Conservation (phyloP, 176 grass and related monocot species). For the Hyparrhenia diplandra region DNA sequence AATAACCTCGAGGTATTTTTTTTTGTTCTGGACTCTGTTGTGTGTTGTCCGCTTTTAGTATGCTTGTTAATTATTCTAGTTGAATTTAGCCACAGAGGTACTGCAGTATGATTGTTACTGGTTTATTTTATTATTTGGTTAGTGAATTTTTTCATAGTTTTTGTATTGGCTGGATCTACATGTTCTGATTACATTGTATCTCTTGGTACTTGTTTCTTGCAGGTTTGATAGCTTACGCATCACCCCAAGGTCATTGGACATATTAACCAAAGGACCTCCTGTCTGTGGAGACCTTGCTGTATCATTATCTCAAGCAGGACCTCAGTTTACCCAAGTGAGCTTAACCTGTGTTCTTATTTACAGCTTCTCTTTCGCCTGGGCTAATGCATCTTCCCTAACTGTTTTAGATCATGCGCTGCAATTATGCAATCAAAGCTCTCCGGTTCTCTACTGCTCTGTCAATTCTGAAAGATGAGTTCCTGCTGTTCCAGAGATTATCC, state of each 20-base stretch:
- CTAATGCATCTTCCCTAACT: slow-evolving; percentile 32
- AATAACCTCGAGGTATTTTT: slow-evolving; percentile 86
- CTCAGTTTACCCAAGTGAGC: slow-evolving; percentile 94
- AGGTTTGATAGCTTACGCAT: slow-evolving; percentile 95
- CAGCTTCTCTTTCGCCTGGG: slow-evolving; percentile 4
- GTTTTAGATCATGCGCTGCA: slow-evolving; percentile 75
- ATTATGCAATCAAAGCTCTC: slow-evolving; percentile 96
- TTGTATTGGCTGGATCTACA: slow-evolving; percentile 12
- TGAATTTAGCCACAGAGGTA: background rate
- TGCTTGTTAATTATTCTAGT: slow-evolving; percentile 13
- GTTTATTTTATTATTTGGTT: background rate
- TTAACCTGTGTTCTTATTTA: slow-evolving; percentile 6
- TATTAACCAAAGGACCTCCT: slow-evolving; percentile 86
- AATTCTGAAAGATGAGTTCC: slow-evolving; percentile 94
- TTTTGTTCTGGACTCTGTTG: slow-evolving; percentile 13
- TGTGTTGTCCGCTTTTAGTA: slow-evolving; percentile 4
- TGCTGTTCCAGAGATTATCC: slow-evolving; percentile 99
- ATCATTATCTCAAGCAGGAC: slow-evolving; percentile 93
- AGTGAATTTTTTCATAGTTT: background rate
- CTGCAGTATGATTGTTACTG: background rate
- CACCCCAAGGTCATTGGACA: slow-evolving; percentile 76
- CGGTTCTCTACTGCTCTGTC: slow-evolving; percentile 88
- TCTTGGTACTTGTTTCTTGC: slow-evolving; percentile 19
- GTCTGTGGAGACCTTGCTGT: slow-evolving; percentile 91
- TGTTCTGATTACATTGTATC: slow-evolving; percentile 3